Evolutionary conservation across 108 stramenopile species (phyloP).

Genomic region (Aurantiochytrium sp.): DNA sequence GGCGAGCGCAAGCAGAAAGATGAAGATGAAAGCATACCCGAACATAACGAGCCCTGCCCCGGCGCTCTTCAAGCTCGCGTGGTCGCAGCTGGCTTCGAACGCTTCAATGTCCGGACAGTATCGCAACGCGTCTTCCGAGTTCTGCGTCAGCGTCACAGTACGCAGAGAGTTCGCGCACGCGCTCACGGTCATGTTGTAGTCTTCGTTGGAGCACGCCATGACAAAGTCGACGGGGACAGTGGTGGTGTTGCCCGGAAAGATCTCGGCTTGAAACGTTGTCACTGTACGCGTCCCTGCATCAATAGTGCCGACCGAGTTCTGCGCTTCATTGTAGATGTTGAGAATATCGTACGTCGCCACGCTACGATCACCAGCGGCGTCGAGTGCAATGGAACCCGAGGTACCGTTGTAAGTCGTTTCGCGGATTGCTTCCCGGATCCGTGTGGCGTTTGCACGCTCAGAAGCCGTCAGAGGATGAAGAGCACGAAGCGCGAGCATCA

Average conservation of each 20-base stretch:
- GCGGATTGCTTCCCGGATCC: neutral
- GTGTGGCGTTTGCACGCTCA: neutral
- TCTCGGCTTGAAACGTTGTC: neutral
- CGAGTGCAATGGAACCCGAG: neutral
- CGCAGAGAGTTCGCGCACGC: neutral
- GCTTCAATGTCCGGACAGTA: neutral
- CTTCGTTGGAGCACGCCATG: neutral
- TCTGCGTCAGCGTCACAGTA: neutral
- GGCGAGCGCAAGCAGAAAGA: neutral
- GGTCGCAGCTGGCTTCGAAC: neutral
- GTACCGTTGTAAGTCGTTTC: neutral
- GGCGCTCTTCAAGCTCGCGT: neutral
- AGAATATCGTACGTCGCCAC: neutral
- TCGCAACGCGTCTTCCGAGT: neutral
- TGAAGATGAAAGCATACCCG: neutral
- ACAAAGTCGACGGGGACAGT: neutral
- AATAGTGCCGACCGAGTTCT: neutral
- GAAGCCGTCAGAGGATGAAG: neutral
- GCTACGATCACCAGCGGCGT: neutral
- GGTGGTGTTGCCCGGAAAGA: neutral
- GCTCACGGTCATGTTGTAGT: neutral
- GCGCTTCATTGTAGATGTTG: neutral
- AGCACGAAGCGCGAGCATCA: neutral
- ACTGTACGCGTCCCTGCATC: neutral
- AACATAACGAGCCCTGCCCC: neutral